Percentiles rank a stretch among this genome's conserved stretches.
Conservation (phyloP, 2,329 filamentous ascomycete species). For the Cucurbitaria berberidis region DNA sequence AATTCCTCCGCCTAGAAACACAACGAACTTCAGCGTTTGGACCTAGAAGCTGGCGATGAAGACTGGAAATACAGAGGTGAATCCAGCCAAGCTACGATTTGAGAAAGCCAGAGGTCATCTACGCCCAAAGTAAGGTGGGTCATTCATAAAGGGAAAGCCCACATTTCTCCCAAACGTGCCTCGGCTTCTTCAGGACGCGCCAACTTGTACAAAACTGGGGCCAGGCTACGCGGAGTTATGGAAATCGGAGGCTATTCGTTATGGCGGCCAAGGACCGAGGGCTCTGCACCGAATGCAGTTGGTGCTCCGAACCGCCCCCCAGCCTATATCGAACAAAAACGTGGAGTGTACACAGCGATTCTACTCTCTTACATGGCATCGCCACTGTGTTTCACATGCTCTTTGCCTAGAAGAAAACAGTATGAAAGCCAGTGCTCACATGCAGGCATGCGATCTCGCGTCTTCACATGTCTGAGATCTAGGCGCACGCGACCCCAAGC, state of each 20-base stretch:
- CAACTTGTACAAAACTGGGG: slow-evolving; percentile 13
- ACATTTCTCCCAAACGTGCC: slow-evolving; percentile 10
- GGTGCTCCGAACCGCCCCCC: background rate
- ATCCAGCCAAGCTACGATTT: background rate
- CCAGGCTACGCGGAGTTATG: slow-evolving; percentile 9
- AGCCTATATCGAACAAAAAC: background rate
- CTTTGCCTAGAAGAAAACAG: background rate
- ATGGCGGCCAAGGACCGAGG: background rate
- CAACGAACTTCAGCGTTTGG: background rate
- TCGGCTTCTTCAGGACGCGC: slow-evolving; percentile 6
- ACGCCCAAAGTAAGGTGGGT: slow-evolving; percentile 7
- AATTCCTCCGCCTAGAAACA: background rate
- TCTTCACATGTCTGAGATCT: slow-evolving; percentile 24
- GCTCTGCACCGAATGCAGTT: background rate
- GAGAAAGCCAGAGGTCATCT: background rate
- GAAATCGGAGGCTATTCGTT: slow-evolving; percentile 2
- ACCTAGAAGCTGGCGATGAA: background rate
- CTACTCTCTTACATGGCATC: too few relatives aligned
- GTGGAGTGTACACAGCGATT: background rate
- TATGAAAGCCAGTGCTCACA: slow-evolving; percentile 1
- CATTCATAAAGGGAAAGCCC: slow-evolving; percentile 10
- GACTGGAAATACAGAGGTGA: background rate
- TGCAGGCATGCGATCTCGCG: slow-evolving; percentile 10
- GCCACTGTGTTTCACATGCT: too few relatives aligned
- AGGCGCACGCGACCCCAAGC: slow-evolving; percentile 18